Percentiles rank a stretch among this genome's conserved stretches.
These are phyloP conservation scores for Kwoniella dejecticola DNA, from an alignment of 768 basidiomycete genomes.

Conservation along the genomic window DNA sequence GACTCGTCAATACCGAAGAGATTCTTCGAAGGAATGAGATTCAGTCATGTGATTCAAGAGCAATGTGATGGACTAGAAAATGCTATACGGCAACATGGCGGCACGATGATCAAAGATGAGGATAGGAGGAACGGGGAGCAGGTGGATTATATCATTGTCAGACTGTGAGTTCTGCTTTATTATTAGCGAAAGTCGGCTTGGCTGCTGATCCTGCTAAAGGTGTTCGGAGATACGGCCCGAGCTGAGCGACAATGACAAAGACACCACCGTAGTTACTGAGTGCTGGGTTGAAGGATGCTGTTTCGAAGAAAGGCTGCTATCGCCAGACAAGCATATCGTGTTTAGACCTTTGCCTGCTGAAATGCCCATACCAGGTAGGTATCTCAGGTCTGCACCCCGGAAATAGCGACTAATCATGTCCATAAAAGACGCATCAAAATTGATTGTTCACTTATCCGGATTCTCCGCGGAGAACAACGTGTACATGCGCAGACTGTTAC, in stretches of 20 bases:
- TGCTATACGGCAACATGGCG: slow-evolving; percentile 43
- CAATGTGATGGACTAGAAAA: slow-evolving; percentile 32
- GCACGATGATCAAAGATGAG: slow-evolving; percentile 27
- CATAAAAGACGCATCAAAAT: slow-evolving; percentile 64
- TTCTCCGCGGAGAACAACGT: slow-evolving; percentile 68
- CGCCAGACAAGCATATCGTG: slow-evolving; percentile 67
- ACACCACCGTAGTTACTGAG: slow-evolving; percentile 66
- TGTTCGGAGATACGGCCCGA: slow-evolving; percentile 23
- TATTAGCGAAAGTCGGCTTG: too few species aligned
- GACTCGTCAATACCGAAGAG: slow-evolving; percentile 1
- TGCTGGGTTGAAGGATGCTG: slow-evolving; percentile 91
- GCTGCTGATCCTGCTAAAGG: too few species aligned
- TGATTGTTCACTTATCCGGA: slow-evolving; percentile 73
- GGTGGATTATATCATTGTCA: slow-evolving; percentile 50
- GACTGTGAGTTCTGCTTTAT: slow-evolving; percentile 39
- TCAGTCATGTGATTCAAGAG: slow-evolving; percentile 42
- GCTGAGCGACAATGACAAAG: slow-evolving; percentile 9
- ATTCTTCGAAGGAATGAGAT: slow-evolving; percentile 43
- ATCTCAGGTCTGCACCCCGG: too few species aligned
- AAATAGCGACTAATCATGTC: too few species aligned
- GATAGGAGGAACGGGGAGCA: slow-evolving; percentile 32
- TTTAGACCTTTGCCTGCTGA: slow-evolving; percentile 68
- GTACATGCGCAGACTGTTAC: slow-evolving; percentile 67
- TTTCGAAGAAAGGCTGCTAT: slow-evolving; percentile 71
- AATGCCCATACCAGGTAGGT: slow-evolving; percentile 66